Evolutionary conservation across 306 rosid species (phyloP).

Genomic region (barrel medic (Medicago truncatula)): DNA sequence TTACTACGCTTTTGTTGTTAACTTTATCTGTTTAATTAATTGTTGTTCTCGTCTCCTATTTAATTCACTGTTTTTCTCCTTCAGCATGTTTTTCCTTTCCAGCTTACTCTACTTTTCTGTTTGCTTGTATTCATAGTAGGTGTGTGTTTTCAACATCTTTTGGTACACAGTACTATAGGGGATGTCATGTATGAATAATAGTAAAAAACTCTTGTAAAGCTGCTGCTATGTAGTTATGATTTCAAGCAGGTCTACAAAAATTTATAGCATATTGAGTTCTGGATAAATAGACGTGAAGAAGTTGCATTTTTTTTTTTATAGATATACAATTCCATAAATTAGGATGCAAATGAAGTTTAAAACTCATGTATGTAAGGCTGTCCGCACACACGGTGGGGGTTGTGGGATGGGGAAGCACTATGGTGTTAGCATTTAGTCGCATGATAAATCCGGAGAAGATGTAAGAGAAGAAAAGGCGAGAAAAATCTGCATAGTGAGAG

Average conservation of each 20-base stretch:
- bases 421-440: background rate
- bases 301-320: slow-evolving; percentile 22
- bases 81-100: background rate
- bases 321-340: background rate
- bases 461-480: slow-evolving; percentile 1
- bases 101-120: slow-evolving; percentile 6
- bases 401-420: slow-evolving; percentile 4
- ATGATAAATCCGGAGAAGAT: background rate
- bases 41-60: slow-evolving; percentile 6
- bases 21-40: background rate
- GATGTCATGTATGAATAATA: slow-evolving; percentile 1
- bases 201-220: slow-evolving; percentile 10
- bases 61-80: background rate
- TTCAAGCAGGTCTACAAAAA: slow-evolving; percentile 16
- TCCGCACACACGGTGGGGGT: background rate
- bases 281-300: background rate
- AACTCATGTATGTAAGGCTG: background rate
- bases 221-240: background rate
- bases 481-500: background rate
- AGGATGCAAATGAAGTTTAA: slow-evolving; percentile 21
- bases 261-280: slow-evolving; percentile 28
- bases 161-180: background rate
- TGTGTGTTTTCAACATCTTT: slow-evolving; percentile 4
- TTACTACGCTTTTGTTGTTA: background rate
- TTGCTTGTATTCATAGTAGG: slow-evolving; percentile 14